Evolutionary conservation across 2,329 filamentous ascomycete genomes (phyloP).

Genomic region (Alternaria angustiovoidea): DNA sequence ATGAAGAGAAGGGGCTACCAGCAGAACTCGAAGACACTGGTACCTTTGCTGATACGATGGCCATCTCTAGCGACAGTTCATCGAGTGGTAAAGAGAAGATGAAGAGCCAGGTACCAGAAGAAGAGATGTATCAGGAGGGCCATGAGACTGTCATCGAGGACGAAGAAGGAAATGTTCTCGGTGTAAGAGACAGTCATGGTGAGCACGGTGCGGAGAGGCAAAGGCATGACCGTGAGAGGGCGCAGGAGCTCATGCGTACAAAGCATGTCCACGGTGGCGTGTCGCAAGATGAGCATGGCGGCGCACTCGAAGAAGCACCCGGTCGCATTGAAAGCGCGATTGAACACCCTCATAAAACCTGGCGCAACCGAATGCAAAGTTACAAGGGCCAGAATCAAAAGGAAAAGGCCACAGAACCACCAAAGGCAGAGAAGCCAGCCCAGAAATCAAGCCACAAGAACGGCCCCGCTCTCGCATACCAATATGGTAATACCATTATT

Average conservation of each 20-base stretch:
- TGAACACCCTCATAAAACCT: constrained; percentile 52
- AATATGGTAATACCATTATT: constrained; percentile 89
- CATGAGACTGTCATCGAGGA: constrained; percentile 82
- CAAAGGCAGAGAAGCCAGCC: constrained; percentile 43
- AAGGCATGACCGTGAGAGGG: constrained; percentile 65
- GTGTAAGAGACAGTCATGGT: constrained; percentile 62
- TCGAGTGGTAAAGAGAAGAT: constrained; percentile 46
- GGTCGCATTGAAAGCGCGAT: constrained; percentile 48
- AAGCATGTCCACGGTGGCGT: constrained; percentile 54
- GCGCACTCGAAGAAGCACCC: constrained; percentile 45
- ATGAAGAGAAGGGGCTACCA: constrained; percentile 45
- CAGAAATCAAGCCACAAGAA: constrained; percentile 53
- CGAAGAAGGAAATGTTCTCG: constrained; percentile 83
- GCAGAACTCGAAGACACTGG: constrained; percentile 53
- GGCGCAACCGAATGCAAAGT: constrained; percentile 57
- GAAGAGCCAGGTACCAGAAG: constrained; percentile 36
- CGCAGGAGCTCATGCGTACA: constrained; percentile 63
- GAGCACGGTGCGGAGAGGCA: constrained; percentile 65
- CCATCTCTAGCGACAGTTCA: constrained; percentile 49
- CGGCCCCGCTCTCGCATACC: constrained; percentile 82
- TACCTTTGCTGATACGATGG: constrained; percentile 54
- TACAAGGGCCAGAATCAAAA: constrained; percentile 54
- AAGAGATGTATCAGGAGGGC: constrained; percentile 84
- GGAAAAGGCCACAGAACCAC: constrained; percentile 45
- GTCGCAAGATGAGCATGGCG: constrained; percentile 59